phyloP scores from a whole-genome alignment of 345 rosid genomes.

The Acer yangbiense region DNA sequence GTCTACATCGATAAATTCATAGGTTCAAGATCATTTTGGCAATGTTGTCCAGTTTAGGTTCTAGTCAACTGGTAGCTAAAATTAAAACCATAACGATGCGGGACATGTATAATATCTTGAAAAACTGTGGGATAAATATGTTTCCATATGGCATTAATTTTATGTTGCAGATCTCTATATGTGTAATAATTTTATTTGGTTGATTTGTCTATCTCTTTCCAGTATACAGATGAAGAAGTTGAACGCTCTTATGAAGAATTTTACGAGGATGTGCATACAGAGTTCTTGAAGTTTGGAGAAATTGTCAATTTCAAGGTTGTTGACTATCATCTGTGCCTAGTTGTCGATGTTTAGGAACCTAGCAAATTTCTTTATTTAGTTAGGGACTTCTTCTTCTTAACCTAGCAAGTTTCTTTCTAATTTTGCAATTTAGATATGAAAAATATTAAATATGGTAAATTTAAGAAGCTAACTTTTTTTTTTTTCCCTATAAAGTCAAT shows the following conservation, averaged over 20 bases:
- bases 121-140: not conserved
- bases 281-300: slow-evolving; percentile 92
- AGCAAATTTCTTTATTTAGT: not conserved
- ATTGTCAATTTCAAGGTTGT: slow-evolving; percentile 92
- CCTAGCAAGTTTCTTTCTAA: not conserved
- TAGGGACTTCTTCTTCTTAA: not conserved
- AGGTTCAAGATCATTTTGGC: not conserved
- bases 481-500: not conserved
- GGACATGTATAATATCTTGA: not conserved
- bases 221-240: slow-evolving; percentile 94
- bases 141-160: not conserved
- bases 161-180: not conserved
- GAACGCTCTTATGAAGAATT: slow-evolving; percentile 82
- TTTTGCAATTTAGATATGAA: not conserved
- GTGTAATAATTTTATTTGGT: slow-evolving; percentile 10
- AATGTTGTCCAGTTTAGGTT: not conserved
- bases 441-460: not conserved
- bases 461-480: not conserved
- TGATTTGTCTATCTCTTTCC: slow-evolving; percentile 36
- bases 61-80: not conserved
- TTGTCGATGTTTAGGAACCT: not conserved
- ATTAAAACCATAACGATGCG: not conserved
- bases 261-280: slow-evolving; percentile 97
- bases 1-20: too few relatives aligned
- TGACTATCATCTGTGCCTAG: slow-evolving; percentile 16